Base-by-base conservation (phyloP, 768 basidiomycete genomes). In the Tremella mesenterica region DNA sequence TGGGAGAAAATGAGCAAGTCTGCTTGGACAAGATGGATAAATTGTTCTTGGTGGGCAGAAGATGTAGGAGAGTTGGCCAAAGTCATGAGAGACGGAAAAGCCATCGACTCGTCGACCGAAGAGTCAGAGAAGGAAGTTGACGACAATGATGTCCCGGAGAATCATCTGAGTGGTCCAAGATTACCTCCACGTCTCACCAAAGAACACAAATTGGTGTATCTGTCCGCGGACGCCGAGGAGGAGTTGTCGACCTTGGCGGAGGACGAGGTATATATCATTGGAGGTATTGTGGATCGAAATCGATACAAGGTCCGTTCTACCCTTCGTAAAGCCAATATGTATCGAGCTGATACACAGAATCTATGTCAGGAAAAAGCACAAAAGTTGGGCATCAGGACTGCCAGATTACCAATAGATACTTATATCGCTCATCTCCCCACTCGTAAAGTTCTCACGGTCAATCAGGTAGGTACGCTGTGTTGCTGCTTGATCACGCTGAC, bases 391-490 rank as follows among this genome's bases (percentile, higher is more conserved):
- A 80, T 97, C 50, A 81, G 84, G 38, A 85, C 89, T 34, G 95
- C 91, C 3, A 84, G 87, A 46, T 81, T 99, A 50, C 95, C 95
- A 2, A 97, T 99, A 50, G 88, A 90, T n/a, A 84, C 83, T 51
- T 95, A 88, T 71, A 77, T 97, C 30, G 79, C 84, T 39, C 80
- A 85, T 44, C 77, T 99, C 53, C 80, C 84, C 28, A 91, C 92
- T 9, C 83, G 95, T 57, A 97, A 96, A 66, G 90, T 99, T 28
- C 78, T 99, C 58, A 99, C 95, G 1, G 91, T 99, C 50, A 97
- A 99, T 73, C 95, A 96, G 75, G 81, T 80, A 38, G 43, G 72
- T 65, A 47, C 28, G 21, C 23, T 52, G 36, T 14, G 30, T 21
- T 25, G 12, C 43, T 28, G 2, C 46, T n/a, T n/a, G n/a, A n/a